Percentiles rank a stretch among this genome's conserved stretches.
These are phyloP conservation scores for Suhomyces panamericanus DNA, from an alignment of 1,139 yeast species.

Conservation along the genomic window DNA sequence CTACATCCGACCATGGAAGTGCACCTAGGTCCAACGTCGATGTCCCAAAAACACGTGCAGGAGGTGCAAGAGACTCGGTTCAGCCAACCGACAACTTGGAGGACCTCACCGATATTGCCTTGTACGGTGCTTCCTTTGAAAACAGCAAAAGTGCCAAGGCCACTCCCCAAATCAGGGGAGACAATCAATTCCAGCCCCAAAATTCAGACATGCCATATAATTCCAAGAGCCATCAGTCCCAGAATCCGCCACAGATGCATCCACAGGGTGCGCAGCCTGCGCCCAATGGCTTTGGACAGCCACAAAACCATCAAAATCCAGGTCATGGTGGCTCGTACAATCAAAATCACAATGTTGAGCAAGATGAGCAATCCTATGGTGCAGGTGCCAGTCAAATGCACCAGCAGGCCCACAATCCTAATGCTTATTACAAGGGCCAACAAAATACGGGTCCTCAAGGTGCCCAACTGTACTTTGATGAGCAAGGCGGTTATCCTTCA, in stretches of 20 bases:
- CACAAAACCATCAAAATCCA: neutral
- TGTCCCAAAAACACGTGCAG: neutral
- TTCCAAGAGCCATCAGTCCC: neutral
- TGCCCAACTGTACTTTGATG: constrained; percentile 4
- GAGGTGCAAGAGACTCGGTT: constrained; percentile 6
- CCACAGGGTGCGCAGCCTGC: neutral
- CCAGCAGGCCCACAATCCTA: neutral
- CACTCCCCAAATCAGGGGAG: constrained; percentile 1
- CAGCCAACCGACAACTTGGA: constrained; percentile 31
- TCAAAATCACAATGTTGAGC: neutral
- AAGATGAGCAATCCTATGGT: neutral
- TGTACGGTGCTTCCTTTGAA: constrained; percentile 39
- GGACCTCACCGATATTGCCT: constrained; percentile 48
- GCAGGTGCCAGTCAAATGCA: neutral
- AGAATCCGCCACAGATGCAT: neutral
- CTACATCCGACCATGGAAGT: neutral
- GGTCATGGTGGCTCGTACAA: neutral
- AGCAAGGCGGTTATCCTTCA: constrained; percentile 2
- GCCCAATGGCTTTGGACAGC: neutral
- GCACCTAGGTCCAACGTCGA: neutral
- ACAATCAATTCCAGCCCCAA: neutral
- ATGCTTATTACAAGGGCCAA: neutral
- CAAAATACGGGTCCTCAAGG: neutral
- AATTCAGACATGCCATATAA: neutral
- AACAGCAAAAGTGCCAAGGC: constrained; percentile 17